A percentile compares a stretch with the other conserved stretches of the same genome.
Conservation (phyloP, 2,329 filamentous ascomycete genomes). For the Canariomyces notabilis region DNA sequence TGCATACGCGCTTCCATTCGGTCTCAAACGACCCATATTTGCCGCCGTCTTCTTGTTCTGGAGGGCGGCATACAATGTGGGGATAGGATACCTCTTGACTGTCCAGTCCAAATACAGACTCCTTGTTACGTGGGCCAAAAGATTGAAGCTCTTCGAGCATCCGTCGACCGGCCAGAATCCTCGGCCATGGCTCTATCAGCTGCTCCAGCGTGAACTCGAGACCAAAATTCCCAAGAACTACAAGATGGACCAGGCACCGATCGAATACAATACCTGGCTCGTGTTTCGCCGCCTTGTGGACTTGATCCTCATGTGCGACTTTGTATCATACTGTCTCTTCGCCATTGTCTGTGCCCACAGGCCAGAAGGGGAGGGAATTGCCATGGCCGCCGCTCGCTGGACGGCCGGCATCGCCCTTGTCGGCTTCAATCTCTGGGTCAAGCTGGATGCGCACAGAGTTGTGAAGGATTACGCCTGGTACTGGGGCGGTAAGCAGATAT, state of each 20-base stretch:
- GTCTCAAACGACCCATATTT: conserved; percentile 69
- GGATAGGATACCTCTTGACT: conserved; percentile 84
- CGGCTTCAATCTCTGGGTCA: conserved; percentile 96
- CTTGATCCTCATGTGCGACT: conserved; percentile 97
- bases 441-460: conserved; percentile 92
- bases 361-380: conserved; percentile 64
- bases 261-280: conserved; percentile 99
- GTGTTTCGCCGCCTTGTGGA: conserved; percentile 94
- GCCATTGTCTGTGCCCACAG: conserved; percentile 79
- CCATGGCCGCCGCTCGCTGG: conserved; percentile 74
- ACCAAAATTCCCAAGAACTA: conserved; percentile 94
- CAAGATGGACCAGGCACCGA: conserved; percentile 82
- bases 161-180: conserved; percentile 77
- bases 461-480: conserved; percentile 99
- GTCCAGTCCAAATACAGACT: conserved; percentile 86
- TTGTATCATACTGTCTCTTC: conserved; percentile 93
- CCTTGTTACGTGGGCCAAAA: conserved; percentile 81
- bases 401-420: conserved; percentile 69
- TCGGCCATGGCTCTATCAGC: conserved; percentile 72
- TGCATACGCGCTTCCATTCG: conserved; percentile 66
- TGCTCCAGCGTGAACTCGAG: conserved; percentile 86
- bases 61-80: conserved; percentile 87
- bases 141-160: conserved; percentile 79
- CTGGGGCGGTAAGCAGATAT: conserved; percentile 58
- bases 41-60: conserved; percentile 85